Conservation (phyloP, 257 asterid genomes). For the Solanum clarkiae region DNA sequence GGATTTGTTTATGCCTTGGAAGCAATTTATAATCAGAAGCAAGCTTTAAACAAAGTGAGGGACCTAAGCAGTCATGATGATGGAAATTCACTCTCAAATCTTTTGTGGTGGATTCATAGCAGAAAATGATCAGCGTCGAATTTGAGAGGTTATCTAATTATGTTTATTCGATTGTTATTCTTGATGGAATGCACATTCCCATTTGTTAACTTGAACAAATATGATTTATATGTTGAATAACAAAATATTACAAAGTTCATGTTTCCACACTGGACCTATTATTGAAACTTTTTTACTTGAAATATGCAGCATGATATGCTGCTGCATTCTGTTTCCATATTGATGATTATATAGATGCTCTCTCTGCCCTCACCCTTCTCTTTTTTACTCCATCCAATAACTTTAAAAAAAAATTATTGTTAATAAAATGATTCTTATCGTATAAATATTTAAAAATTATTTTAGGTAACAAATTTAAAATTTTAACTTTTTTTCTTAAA, state of each 20-base stretch:
- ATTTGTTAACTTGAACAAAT: background rate
- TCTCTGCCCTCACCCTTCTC: too few species aligned
- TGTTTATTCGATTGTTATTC: background rate
- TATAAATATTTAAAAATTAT: too few species aligned
- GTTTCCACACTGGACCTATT: background rate
- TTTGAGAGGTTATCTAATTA: background rate
- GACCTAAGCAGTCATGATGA: constrained; percentile 53
- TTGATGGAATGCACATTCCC: background rate
- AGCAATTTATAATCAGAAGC: constrained; percentile 49
- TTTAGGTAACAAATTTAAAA: too few species aligned
- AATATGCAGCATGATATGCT: background rate
- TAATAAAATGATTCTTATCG: too few species aligned
- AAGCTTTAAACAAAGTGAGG: constrained; percentile 34
- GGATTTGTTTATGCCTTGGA: constrained; percentile 74
- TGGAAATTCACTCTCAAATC: constrained; percentile 75
- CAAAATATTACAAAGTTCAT: background rate
- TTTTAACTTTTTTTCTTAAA: too few species aligned
- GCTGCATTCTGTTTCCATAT: background rate
- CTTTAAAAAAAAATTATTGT: too few species aligned
- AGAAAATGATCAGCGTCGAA: constrained; percentile 20
- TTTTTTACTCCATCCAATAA: too few species aligned
- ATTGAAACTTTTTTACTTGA: background rate
- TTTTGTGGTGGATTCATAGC: constrained; percentile 89
- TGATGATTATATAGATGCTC: too few species aligned
- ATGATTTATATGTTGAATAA: background rate